Evolutionary conservation across 176 grass and related monocot species (phyloP).

Genomic region (Phragmites australis): DNA sequence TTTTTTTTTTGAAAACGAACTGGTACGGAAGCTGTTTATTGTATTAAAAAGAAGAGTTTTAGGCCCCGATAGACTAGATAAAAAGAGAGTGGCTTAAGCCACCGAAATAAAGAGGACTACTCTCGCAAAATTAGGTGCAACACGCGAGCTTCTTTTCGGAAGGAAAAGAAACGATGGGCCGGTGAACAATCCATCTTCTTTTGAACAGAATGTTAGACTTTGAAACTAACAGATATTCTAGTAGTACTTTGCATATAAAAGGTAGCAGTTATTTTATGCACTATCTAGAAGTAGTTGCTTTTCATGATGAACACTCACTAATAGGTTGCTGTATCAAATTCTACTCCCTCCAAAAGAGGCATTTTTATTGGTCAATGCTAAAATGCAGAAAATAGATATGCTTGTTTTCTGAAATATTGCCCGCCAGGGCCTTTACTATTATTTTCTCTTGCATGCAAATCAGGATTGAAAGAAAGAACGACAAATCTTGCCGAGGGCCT

Average conservation of each 20-base stretch:
- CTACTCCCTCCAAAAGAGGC: not conserved
- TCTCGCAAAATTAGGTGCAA: too few species aligned
- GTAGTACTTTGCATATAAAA: too few species aligned
- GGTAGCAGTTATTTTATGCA: too few species aligned
- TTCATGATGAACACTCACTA: slow-evolving; percentile 18
- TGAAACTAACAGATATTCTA: slow-evolving; percentile 16
- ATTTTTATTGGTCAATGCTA: not conserved
- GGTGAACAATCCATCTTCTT: slow-evolving; percentile 48
- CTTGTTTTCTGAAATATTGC: not conserved
- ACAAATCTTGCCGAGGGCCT: slow-evolving; percentile 15
- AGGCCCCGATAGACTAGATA: too few species aligned
- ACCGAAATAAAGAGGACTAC: too few species aligned
- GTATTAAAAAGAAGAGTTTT: too few species aligned
- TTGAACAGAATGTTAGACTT: slow-evolving; percentile 34
- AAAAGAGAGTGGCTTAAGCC: too few species aligned
- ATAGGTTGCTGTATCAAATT: not conserved
- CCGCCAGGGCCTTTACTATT: not conserved
- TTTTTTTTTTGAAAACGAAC: too few species aligned
- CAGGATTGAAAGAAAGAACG: not conserved
- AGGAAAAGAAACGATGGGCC: slow-evolving; percentile 41
- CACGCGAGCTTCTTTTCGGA: slow-evolving; percentile 31
- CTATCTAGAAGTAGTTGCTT: slow-evolving; percentile 8
- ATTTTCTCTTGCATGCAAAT: not conserved
- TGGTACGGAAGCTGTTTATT: too few species aligned
- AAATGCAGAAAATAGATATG: not conserved